These are phyloP conservation scores for Psilocybe cubensis DNA, from an alignment of 768 basidiomycete species.

Conservation along the genomic window DNA sequence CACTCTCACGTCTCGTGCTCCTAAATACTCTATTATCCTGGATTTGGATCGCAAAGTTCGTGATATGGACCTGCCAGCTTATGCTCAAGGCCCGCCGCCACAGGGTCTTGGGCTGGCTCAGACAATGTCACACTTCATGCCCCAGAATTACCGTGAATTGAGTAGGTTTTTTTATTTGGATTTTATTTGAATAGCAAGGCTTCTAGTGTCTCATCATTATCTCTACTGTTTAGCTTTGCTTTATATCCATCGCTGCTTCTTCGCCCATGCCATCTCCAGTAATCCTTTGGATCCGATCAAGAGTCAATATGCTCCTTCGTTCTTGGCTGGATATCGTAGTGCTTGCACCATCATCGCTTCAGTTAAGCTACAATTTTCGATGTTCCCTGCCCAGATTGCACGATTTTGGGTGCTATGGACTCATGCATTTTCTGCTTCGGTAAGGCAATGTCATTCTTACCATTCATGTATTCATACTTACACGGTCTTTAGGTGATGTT, in stretches of 20 bases:
- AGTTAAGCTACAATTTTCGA: slow-evolving; percentile 48
- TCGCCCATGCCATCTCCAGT: slow-evolving; percentile 71
- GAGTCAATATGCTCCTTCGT: slow-evolving; percentile 67
- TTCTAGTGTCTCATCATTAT: slow-evolving; percentile 1
- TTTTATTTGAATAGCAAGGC: neutral
- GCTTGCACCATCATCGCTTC: slow-evolving; percentile 60
- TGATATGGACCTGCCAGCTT: slow-evolving; percentile 69
- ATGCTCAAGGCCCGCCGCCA: slow-evolving; percentile 55
- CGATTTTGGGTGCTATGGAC: slow-evolving; percentile 78
- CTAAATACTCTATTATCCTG: slow-evolving; percentile 63
- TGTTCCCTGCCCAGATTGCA: slow-evolving; percentile 61
- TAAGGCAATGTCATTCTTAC: slow-evolving; percentile 31
- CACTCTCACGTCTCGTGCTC: slow-evolving; percentile 64
- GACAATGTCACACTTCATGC: slow-evolving; percentile 79
- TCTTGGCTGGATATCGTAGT: slow-evolving; percentile 69
- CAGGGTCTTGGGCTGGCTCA: slow-evolving; percentile 54
- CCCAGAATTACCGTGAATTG: slow-evolving; percentile 69
- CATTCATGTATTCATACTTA: slow-evolving; percentile 1
- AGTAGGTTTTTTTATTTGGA: slow-evolving; percentile 43
- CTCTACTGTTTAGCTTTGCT: slow-evolving; percentile 52
- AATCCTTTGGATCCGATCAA: slow-evolving; percentile 70
- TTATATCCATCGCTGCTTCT: slow-evolving; percentile 78
- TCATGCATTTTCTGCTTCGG: slow-evolving; percentile 68
- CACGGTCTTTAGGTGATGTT: slow-evolving; percentile 65
- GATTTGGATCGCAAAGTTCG: slow-evolving; percentile 70